Base-by-base conservation (phyloP, 805 yeast species). In the Maudiozyma saulgeensis region DNA sequence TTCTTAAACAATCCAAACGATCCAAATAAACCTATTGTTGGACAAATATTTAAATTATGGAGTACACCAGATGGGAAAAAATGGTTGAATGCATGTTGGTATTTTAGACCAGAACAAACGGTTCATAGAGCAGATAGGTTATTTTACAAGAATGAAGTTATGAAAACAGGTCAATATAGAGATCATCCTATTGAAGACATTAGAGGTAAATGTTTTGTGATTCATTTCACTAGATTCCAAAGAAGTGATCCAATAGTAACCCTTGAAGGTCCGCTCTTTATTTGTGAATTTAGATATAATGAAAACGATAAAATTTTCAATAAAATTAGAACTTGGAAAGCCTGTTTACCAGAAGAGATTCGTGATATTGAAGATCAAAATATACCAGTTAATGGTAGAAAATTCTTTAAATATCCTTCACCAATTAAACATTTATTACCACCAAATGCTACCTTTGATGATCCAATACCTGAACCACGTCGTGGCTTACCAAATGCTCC, bases 261-360 rank as follows among this genome's bases (percentile, higher is more conserved):
- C 19, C 75, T 74, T 49, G 91, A 87, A 47, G 84, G 87, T 4
- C 91, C 93, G 6, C 77, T 95, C 63, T 93, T 89, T 68, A 83
- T 93, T 57, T 93, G 98, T 71, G 99, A 93, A 68, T 87, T 80
- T 66, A 81, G 99, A 61, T 93, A 90, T 69, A 91, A 91, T 63
- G 97, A 91, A 64, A 76, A 79, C 49, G 96, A 87, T 59, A 87
- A 87, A 66, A 82, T 82, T 28, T 93, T 93, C 74, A 93, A 91
- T 68, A 85, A 91, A 63, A 93, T 93, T 60, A 79, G 98, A 62
- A 91, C 99, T 2, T 93, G 99, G 99, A 91, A 88, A 68, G 97
- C 97, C 6, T 93, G 98, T 72, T 75, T 93, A 56, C 99, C 99
- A 0, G 98, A 93, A 67, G 98, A 91, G 67, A 85, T 91, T 44